Conservation (phyloP, 345 rosid genomes). For the Brassica cretica region DNA sequence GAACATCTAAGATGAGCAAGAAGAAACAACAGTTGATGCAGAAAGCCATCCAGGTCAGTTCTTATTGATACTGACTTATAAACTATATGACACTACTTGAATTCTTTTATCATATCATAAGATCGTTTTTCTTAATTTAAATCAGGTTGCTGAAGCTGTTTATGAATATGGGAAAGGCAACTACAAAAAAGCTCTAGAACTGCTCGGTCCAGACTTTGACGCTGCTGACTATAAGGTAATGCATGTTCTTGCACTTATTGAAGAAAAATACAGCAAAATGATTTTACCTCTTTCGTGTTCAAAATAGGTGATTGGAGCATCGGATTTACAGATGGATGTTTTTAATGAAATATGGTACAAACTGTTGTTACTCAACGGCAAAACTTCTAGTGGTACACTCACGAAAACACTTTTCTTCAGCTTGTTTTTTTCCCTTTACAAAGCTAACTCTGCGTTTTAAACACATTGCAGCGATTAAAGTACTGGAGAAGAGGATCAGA, state of each 20-base stretch:
- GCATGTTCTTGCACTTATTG: not conserved
- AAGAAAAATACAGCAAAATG: not conserved
- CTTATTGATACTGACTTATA: conserved; percentile 4
- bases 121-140: not conserved
- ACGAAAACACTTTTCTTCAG: not conserved
- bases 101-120: not conserved
- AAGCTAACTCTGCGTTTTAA: not conserved
- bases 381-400: not conserved
- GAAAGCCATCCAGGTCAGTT: conserved; percentile 61
- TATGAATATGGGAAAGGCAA: conserved; percentile 61
- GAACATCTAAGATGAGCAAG: not conserved
- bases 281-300: not conserved
- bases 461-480: conserved; percentile 54
- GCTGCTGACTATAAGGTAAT: conserved; percentile 66
- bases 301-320: conserved; percentile 37
- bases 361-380: not conserved
- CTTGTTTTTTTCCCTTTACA: not conserved
- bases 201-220: conserved; percentile 70
- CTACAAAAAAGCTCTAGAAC: conserved; percentile 47
- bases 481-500: conserved; percentile 47
- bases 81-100: not conserved
- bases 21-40: conserved; percentile 72
- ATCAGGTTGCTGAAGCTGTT: conserved; percentile 79
- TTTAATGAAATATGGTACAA: not conserved
- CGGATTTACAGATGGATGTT: not conserved